Conservation (phyloP, 495 filamentous ascomycete species). For the Beverwykella pulmonaria region DNA sequence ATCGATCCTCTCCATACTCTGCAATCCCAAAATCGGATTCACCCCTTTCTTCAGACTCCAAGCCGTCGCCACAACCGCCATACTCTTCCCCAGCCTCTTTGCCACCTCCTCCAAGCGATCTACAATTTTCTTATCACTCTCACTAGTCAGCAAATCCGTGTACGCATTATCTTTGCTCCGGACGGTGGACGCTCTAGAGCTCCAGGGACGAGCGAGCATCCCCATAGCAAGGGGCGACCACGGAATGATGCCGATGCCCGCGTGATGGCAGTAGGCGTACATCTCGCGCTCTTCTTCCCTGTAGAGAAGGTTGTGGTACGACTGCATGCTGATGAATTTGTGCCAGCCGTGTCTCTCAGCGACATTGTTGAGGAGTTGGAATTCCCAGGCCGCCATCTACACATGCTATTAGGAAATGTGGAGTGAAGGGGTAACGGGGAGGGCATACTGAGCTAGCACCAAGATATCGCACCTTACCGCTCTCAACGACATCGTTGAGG, state of each 20-base stretch:
- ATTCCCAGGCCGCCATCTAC: slow-evolving; percentile 61
- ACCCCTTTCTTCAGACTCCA: slow-evolving; percentile 41
- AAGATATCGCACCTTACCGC: slow-evolving; percentile 58
- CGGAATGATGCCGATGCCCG: slow-evolving; percentile 41
- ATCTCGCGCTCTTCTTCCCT: slow-evolving; percentile 57
- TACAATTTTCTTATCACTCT: slow-evolving; percentile 34
- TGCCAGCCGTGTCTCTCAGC: slow-evolving; percentile 59
- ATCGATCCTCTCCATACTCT: slow-evolving; percentile 42
- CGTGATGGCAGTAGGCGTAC: slow-evolving; percentile 33
- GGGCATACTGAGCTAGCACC: slow-evolving; percentile 45
- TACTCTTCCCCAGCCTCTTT: slow-evolving; percentile 37
- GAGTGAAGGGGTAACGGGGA: neutral
- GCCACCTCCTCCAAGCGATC: slow-evolving; percentile 38
- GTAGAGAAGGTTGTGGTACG: slow-evolving; percentile 59
- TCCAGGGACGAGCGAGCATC: slow-evolving; percentile 35
- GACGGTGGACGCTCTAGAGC: neutral
- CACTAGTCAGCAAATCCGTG: slow-evolving; percentile 1
- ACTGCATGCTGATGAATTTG: slow-evolving; percentile 62
- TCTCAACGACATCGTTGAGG: slow-evolving; percentile 61
- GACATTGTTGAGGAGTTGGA: slow-evolving; percentile 59
- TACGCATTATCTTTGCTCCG: slow-evolving; percentile 25
- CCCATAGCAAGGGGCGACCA: slow-evolving; percentile 36
- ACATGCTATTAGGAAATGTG: neutral
- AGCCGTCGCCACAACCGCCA: slow-evolving; percentile 40
- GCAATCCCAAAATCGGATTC: slow-evolving; percentile 45